Evolutionary conservation across 257 asterid genomes (phyloP).

Genomic region (Gentiana macrophylla): DNA sequence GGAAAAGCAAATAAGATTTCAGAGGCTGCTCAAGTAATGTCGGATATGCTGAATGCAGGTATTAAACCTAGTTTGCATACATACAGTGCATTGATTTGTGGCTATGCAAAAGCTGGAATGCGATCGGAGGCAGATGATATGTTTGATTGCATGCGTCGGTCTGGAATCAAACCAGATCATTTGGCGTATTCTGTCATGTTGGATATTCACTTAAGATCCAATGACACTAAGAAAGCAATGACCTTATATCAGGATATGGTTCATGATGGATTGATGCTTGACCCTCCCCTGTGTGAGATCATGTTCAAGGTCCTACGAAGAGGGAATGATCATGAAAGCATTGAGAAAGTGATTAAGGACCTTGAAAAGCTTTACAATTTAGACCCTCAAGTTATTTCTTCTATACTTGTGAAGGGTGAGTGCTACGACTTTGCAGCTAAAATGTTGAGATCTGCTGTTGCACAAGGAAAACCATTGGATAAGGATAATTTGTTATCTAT

Average conservation of each 20-base stretch:
- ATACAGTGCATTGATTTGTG: conserved; percentile 90
- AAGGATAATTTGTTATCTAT: conserved; percentile 47
- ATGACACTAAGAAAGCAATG: conserved; percentile 42
- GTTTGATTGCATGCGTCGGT: conserved; percentile 62
- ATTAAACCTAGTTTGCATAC: conserved; percentile 71
- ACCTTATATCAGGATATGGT: conserved; percentile 62
- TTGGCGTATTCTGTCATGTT: conserved; percentile 78
- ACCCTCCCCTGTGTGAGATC: conserved; percentile 42
- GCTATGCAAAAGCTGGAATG: conserved; percentile 79
- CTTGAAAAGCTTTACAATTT: conserved; percentile 50
- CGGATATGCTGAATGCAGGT: conserved; percentile 78
- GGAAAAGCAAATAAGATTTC: conserved; percentile 74
- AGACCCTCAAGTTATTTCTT: conserved; percentile 52
- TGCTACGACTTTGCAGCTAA: conserved; percentile 70
- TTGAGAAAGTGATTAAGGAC: conserved; percentile 53
- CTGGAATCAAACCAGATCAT: conserved; percentile 83
- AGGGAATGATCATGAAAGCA: conserved; percentile 35
- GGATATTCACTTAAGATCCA: conserved; percentile 75
- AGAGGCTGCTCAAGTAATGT: conserved; percentile 79
- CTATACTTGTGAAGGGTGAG: conserved; percentile 64
- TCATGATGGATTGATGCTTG: conserved; percentile 60
- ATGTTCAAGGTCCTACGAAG: conserved; percentile 46
- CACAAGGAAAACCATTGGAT: conserved; percentile 44
- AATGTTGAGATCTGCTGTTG: conserved; percentile 51
- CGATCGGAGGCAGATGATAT: conserved; percentile 60